Percentiles rank a stretch among this genome's conserved stretches.
These are phyloP conservation scores for Eutrema salsugineum DNA, from an alignment of 441 rosid species.

Conservation along the genomic window DNA sequence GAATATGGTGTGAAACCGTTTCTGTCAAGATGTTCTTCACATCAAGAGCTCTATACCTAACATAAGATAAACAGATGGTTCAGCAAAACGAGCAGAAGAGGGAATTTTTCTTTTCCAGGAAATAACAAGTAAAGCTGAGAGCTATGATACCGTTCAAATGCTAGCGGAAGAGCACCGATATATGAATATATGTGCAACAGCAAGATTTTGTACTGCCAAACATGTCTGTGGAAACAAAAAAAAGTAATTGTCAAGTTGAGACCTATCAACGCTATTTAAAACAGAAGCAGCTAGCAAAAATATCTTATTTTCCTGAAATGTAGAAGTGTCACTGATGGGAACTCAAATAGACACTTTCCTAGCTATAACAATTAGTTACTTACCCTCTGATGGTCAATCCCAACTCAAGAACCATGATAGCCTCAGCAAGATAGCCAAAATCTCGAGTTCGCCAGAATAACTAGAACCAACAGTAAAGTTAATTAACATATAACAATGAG, in stretches of 20 bases:
- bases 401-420: constrained; percentile 89
- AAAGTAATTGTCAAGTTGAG: constrained; percentile 4
- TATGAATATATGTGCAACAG: constrained; percentile 88
- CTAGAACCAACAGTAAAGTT: constrained; percentile 38
- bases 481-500: neutral
- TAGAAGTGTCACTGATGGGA: constrained; percentile 6
- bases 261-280: neutral
- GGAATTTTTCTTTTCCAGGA: neutral
- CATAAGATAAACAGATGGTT: constrained; percentile 7
- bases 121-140: neutral
- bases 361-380: constrained; percentile 24
- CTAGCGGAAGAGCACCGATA: constrained; percentile 73
- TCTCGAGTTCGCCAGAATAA: constrained; percentile 76
- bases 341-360: neutral
- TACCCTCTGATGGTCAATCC: constrained; percentile 85
- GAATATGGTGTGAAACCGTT: constrained; percentile 85
- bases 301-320: neutral
- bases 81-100: constrained; percentile 17
- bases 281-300: neutral
- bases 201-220: constrained; percentile 88
- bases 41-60: constrained; percentile 91
- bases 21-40: constrained; percentile 98
- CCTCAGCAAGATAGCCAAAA: constrained; percentile 82
- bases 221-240: constrained; percentile 51
- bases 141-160: constrained; percentile 71